phyloP scores from a whole-genome alignment of 148 eudicot species.

The Fagopyrum tataricum region DNA sequence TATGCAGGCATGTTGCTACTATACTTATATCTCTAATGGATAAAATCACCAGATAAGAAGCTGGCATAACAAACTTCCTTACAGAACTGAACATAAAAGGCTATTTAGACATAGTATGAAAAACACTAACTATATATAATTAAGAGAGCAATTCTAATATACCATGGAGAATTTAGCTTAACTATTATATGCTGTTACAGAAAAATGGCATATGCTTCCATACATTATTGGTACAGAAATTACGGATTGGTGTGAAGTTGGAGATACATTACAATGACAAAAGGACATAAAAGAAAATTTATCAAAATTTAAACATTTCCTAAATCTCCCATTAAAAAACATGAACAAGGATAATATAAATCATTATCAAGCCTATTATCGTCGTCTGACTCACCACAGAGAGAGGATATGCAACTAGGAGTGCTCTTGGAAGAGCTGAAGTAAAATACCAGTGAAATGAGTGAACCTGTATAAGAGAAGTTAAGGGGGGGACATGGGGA shows the following conservation, averaged over 20 bases:
- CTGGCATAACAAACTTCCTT: not conserved
- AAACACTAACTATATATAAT: not conserved
- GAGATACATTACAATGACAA: not conserved
- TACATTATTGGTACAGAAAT: not conserved
- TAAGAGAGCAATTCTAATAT: not conserved
- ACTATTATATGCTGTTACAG: not conserved
- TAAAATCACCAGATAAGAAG: not conserved
- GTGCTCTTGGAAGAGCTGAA: slow-evolving; percentile 90
- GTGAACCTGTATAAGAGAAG: slow-evolving; percentile 42
- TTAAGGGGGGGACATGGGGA: slow-evolving; percentile 31
- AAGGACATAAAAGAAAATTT: not conserved
- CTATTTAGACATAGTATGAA: not conserved
- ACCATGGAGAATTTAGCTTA: not conserved
- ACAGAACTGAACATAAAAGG: not conserved
- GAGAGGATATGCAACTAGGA: slow-evolving; percentile 91
- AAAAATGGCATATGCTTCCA: not conserved
- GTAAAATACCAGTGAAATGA: slow-evolving; percentile 95
- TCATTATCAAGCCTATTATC: not conserved
- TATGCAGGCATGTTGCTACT: not conserved
- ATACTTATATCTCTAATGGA: not conserved
- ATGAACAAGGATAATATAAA: slow-evolving; percentile 2
- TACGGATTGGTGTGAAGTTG: not conserved
- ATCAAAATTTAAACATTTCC: not conserved
- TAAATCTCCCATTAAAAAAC: not conserved
- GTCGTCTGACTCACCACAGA: slow-evolving; percentile 55